Evolutionary conservation across 2,329 filamentous ascomycete species (phyloP).

Genomic region (Colletotrichum gloeosporioides): DNA sequence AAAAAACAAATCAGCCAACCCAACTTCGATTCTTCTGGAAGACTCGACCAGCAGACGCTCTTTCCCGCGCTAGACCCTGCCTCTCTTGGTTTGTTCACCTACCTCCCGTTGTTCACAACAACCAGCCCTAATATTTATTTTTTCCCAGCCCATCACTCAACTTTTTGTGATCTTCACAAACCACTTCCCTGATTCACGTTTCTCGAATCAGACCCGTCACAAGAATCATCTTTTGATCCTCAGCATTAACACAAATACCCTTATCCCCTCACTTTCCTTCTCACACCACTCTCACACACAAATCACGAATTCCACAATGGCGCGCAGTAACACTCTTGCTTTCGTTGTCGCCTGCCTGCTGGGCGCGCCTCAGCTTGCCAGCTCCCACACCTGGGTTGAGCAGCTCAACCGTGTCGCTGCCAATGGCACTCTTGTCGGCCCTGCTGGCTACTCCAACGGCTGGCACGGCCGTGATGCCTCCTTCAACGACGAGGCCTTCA

Average conservation of each 20-base stretch:
- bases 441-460: slow-evolving; percentile 77
- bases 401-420: slow-evolving; percentile 72
- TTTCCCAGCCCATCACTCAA: neutral
- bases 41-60: neutral
- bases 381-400: slow-evolving; percentile 85
- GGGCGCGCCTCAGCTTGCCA: slow-evolving; percentile 26
- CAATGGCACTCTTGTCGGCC: slow-evolving; percentile 76
- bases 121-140: neutral
- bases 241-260: neutral
- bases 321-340: slow-evolving; percentile 19
- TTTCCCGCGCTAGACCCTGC: neutral
- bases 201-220: neutral
- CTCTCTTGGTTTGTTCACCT: slow-evolving; percentile 4
- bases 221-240: neutral
- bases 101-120: neutral
- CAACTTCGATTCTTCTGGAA: slow-evolving; percentile 16
- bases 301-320: neutral
- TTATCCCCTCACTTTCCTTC: neutral
- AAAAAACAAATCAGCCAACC: neutral
- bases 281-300: neutral
- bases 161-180: neutral
- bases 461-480: slow-evolving; percentile 64
- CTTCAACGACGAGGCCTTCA: slow-evolving; percentile 64
- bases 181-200: neutral
- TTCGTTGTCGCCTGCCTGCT: slow-evolving; percentile 36